Conservation (phyloP, 257 asterid species). For the Solanum paucissectum region DNA sequence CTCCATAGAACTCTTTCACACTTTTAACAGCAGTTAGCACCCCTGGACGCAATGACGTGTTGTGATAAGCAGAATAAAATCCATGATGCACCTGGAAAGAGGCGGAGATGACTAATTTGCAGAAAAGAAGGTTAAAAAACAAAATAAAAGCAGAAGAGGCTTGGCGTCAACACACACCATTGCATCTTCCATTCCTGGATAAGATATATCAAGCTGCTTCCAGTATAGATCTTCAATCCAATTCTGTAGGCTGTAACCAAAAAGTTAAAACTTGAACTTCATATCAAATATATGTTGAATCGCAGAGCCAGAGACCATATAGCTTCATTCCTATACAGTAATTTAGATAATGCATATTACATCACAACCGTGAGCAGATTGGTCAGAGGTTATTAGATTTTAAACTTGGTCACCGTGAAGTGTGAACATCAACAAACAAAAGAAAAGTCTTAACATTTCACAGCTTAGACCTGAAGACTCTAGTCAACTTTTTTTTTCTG, state of each 20-base stretch:
- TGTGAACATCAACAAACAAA: not conserved
- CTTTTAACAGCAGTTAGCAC: conserved; percentile 47
- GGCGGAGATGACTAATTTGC: not conserved
- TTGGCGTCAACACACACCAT: conserved; percentile 40
- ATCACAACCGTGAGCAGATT: not conserved
- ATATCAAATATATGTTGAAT: not conserved
- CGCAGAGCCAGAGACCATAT: not conserved
- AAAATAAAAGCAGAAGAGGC: not conserved
- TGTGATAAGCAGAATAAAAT: conserved; percentile 81
- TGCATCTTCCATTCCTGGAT: conserved; percentile 85
- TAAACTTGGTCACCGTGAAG: not conserved
- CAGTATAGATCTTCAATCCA: conserved; percentile 96
- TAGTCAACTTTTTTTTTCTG: not conserved
- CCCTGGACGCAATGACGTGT: conserved; percentile 73
- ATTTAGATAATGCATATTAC: not conserved
- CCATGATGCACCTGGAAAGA: conserved; percentile 91
- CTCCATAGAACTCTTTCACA: conserved; percentile 55
- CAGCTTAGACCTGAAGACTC: not conserved
- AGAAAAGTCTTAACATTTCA: not conserved
- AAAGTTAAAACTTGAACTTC: not conserved
- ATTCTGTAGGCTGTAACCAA: conserved; percentile 67
- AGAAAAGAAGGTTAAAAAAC: not conserved
- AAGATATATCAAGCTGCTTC: conserved; percentile 90
- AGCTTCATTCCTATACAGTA: not conserved
- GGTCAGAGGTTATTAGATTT: not conserved